These are phyloP conservation scores for Rubus idaeus DNA, from an alignment of 306 rosid genomes.

Conservation along the genomic window DNA sequence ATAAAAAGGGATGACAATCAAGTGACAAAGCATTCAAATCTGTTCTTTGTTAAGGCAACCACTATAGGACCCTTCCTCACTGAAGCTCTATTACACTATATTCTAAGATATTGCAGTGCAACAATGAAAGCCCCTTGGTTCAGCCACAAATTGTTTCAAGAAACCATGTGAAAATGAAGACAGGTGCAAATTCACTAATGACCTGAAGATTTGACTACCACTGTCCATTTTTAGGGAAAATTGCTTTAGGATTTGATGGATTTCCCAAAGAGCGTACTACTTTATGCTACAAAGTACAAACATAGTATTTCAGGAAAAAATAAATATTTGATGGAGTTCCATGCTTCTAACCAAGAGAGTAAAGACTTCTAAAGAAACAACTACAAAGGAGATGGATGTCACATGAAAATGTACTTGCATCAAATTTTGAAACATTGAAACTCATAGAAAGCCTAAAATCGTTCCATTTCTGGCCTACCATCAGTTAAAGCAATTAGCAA, in stretches of 20 bases:
- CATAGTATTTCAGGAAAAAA: not conserved
- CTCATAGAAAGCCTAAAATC: not conserved
- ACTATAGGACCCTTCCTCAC: not conserved
- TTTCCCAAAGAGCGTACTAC: not conserved
- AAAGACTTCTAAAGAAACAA: not conserved
- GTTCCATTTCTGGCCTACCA: not conserved
- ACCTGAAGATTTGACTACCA: not conserved
- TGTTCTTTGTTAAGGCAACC: not conserved
- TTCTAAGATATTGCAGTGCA: not conserved
- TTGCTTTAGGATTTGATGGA: not conserved
- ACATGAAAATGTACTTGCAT: not conserved
- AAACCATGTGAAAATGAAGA: not conserved
- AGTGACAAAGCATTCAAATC: not conserved
- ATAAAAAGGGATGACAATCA: not conserved
- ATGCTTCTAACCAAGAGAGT: not conserved
- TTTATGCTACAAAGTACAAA: not conserved
- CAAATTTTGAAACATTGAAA: not conserved
- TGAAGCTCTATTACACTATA: not conserved
- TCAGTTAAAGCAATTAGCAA: not conserved
- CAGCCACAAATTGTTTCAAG: not conserved
- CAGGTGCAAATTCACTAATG: not conserved
- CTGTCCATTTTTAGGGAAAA: too few relatives aligned
- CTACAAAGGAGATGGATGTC: not conserved
- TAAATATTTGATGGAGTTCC: not conserved
- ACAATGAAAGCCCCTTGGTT: not conserved